These are phyloP conservation scores for Colletotrichum echinochloae DNA, from an alignment of 2,329 filamentous ascomycete genomes.

Conservation along the genomic window DNA sequence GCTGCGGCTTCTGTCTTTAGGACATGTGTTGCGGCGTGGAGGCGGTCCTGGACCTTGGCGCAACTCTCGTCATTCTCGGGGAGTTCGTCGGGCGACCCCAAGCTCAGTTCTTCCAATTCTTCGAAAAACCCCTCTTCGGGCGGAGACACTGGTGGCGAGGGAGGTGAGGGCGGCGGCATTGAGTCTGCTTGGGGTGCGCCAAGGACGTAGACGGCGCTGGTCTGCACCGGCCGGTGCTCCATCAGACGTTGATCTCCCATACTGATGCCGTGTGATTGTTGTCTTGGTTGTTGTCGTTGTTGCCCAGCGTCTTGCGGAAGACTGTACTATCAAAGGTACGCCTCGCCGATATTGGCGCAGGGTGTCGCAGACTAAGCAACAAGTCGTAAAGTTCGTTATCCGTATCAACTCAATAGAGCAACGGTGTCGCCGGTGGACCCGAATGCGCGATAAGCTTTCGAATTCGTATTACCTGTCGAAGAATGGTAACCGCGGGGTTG, in stretches of 20 bases:
- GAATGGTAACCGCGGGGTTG: slow-evolving; percentile 1
- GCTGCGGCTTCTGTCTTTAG: slow-evolving; percentile 86
- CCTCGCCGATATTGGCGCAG: not conserved
- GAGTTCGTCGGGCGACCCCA: slow-evolving; percentile 39
- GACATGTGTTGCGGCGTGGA: slow-evolving; percentile 82
- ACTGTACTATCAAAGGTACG: not conserved
- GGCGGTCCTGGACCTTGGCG: slow-evolving; percentile 49
- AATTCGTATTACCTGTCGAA: not conserved
- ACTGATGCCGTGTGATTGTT: not conserved
- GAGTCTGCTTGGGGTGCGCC: slow-evolving; percentile 52
- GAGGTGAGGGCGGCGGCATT: slow-evolving; percentile 62
- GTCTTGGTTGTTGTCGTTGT: no score
- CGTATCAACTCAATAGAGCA: slow-evolving; percentile 10
- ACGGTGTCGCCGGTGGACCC: not conserved
- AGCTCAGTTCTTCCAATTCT: slow-evolving; percentile 38
- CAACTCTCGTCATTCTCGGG: slow-evolving; percentile 42
- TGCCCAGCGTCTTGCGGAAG: not conserved
- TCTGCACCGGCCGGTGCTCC: slow-evolving; percentile 61
- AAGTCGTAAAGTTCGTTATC: slow-evolving; percentile 28
- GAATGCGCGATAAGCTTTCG: slow-evolving; percentile 4
- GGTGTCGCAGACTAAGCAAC: not conserved
- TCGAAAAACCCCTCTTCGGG: slow-evolving; percentile 37
- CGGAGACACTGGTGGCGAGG: slow-evolving; percentile 52
- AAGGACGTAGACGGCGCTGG: slow-evolving; percentile 63
- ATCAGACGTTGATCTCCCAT: slow-evolving; percentile 38